Evolutionary conservation across 139 green algal species (phyloP).

Genomic region (Coelastrella sp.): DNA sequence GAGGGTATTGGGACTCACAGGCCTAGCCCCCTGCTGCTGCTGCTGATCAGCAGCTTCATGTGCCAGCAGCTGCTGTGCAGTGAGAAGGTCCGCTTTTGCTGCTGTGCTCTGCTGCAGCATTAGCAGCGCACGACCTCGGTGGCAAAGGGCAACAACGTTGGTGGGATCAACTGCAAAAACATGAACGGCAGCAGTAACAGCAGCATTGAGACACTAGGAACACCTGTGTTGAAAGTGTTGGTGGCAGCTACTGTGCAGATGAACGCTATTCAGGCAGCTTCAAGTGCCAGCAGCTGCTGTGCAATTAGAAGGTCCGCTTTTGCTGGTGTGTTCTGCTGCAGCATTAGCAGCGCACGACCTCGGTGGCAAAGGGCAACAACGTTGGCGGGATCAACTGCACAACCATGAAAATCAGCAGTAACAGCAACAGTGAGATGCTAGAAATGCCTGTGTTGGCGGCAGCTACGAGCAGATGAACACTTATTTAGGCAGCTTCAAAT

Average conservation of each 20-base stretch:
- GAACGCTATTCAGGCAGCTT: too few relatives aligned
- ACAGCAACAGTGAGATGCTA: too few relatives aligned
- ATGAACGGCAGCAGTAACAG: too few relatives aligned
- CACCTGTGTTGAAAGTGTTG: too few relatives aligned
- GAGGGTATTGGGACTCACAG: neutral
- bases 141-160: constrained; percentile 21
- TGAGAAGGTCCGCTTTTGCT: constrained; percentile 1
- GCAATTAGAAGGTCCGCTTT: constrained; percentile 1
- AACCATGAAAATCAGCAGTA: too few relatives aligned
- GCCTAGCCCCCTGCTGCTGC: neutral
- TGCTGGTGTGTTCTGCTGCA: neutral
- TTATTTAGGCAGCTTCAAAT: neutral
- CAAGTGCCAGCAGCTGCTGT: constrained; percentile 3
- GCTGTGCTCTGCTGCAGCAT: neutral
- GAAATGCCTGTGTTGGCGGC: too few relatives aligned
- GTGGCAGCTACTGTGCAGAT: too few relatives aligned
- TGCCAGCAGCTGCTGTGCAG: constrained; percentile 11
- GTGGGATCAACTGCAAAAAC: neutral
- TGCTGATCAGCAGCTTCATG: neutral
- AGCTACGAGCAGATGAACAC: too few relatives aligned
- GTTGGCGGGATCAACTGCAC: constrained; percentile 24
- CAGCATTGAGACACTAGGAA: too few relatives aligned
- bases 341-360: constrained; percentile 1
- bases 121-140: constrained; percentile 16
- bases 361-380: constrained; percentile 21